Base-by-base conservation (phyloP, 129 eudicot species). In the Calendula officinalis region DNA sequence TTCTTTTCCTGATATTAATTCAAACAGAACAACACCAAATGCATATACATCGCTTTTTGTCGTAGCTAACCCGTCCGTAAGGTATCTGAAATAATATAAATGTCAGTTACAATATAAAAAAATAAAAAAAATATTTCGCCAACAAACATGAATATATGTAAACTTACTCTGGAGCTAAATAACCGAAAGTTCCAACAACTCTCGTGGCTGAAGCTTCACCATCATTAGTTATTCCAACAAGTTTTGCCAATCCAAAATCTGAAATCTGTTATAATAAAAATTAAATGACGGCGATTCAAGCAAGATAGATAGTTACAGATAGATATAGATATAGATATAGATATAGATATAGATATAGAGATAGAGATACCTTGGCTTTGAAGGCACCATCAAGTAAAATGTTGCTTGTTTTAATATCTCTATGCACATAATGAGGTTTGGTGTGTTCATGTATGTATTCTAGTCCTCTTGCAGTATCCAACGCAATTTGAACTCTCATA, bases 391-490 rank as follows among this genome's bases (percentile, higher is more conserved):
- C 99, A 11, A 92, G 96, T 51, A 92, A 72, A 68, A 88, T 85
- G 75, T 92, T 92, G 83, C 96, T 92, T 22, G 95, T 71, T 78
- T 92, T 92, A 37, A 92, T 80, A 76, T 92, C 99, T 56, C 99
- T 80, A 78, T 92, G 99, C 56, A 92, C 99, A 78, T 88, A 92
- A 69, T 88, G 96, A 63, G 99, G 83, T 69, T 88, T 88, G 27
- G 96, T 92, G 79, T 92, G 99, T 78, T 92, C 99, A 17, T 92
- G 99, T 66, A 92, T 81, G 79, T 92, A 92, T 80, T 92, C 99
- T 56, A 92, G 69, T 30, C 99, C 99, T 75, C 92, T 75, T 46
- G 99, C 99, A 40, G 99, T 83, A 66, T 92, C 99, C 43, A 92
- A 85, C 64, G 91, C 99, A 52, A 92, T 86, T 73, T 92, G 99